These are phyloP conservation scores for Yamadazyma oceani DNA, from an alignment of 1,139 yeast genomes.

Conservation along the genomic window DNA sequence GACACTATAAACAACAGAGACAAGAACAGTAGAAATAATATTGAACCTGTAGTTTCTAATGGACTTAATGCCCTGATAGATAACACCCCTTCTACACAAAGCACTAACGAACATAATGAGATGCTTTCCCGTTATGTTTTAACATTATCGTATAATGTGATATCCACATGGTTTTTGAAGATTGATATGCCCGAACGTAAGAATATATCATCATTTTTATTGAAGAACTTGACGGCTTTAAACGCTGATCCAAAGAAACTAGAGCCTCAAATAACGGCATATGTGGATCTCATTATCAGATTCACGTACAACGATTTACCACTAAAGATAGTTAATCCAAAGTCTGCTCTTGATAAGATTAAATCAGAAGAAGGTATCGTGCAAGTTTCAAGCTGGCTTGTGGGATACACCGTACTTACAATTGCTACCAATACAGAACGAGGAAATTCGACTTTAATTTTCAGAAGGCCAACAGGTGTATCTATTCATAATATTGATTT, in stretches of 20 bases:
- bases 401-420: constrained; percentile 59
- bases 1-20: constrained; percentile 39
- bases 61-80: constrained; percentile 47
- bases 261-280: constrained; percentile 59
- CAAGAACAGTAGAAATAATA: constrained; percentile 9
- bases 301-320: constrained; percentile 69
- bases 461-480: constrained; percentile 71
- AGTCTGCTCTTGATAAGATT: constrained; percentile 15
- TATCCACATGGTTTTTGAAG: constrained; percentile 73
- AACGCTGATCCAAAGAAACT: constrained; percentile 25
- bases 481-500: constrained; percentile 47
- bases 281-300: constrained; percentile 65
- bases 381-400: constrained; percentile 54
- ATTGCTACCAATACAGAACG: constrained; percentile 52
- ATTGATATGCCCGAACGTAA: constrained; percentile 60
- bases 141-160: constrained; percentile 65
- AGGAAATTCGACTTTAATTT: constrained; percentile 54
- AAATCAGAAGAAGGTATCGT: constrained; percentile 20
- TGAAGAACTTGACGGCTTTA: constrained; percentile 54
- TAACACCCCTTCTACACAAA: constrained; percentile 50
- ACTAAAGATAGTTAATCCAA: constrained; percentile 40
- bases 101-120: constrained; percentile 41
- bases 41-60: constrained; percentile 21
- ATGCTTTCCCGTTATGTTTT: constrained; percentile 59
- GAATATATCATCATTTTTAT: constrained; percentile 59